Evolutionary conservation across 2,329 filamentous ascomycete genomes (phyloP).

Genomic region (Arthrobotrys pseudoclavata): DNA sequence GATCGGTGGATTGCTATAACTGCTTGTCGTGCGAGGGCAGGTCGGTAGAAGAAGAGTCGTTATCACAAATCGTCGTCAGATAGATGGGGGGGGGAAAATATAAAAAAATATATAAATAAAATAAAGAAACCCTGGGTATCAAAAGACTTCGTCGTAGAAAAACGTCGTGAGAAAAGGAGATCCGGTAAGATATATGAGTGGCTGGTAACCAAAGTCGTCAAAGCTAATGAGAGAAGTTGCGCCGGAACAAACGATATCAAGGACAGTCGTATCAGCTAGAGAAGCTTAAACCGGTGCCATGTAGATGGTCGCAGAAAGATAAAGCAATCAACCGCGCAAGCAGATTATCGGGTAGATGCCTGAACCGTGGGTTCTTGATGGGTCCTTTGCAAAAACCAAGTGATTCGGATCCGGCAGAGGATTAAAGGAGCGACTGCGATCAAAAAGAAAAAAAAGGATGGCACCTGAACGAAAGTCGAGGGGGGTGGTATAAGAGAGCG

Average conservation of each 20-base stretch:
- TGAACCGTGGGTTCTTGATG: neutral
- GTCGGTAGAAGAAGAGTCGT: constrained; percentile 52
- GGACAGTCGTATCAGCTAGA: constrained; percentile 50
- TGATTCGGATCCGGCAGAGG: constrained; percentile 31
- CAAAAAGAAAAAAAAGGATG: constrained; percentile 25
- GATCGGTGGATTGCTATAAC: constrained; percentile 36
- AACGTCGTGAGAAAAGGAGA: constrained; percentile 31
- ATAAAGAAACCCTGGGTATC: constrained; percentile 52
- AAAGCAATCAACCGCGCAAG: constrained; percentile 22
- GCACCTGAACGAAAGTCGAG: constrained; percentile 53
- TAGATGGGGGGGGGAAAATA: too few relatives aligned
- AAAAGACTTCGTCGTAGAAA: constrained; percentile 37
- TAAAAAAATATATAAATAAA: constrained; percentile 20
- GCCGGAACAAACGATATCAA: constrained; percentile 32
- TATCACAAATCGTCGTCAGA: constrained; percentile 29
- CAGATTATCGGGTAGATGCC: constrained; percentile 18
- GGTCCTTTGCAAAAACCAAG: constrained; percentile 27
- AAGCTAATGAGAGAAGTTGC: constrained; percentile 37
- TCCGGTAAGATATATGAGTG: neutral
- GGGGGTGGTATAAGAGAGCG: neutral
- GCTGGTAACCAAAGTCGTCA: constrained; percentile 48
- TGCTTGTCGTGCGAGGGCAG: constrained; percentile 25
- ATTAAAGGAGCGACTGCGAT: constrained; percentile 57
- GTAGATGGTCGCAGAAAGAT: constrained; percentile 35
- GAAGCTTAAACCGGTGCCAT: constrained; percentile 41